Evolutionary conservation across 2,329 filamentous ascomycete species (phyloP).

Genomic region (Ceratocystis destructans): DNA sequence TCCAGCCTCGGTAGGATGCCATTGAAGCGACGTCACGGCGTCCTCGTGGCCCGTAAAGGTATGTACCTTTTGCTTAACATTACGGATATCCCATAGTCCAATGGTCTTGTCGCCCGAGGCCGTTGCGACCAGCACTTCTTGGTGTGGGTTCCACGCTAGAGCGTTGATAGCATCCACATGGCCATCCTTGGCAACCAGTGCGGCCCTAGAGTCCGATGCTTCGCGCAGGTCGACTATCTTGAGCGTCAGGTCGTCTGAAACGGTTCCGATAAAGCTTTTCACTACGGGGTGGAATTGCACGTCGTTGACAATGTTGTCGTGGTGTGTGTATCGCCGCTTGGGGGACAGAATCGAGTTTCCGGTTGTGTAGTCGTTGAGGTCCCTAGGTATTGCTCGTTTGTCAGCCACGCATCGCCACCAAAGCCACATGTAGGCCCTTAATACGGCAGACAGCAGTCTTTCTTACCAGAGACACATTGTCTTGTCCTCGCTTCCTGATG

Average conservation of each 20-base stretch:
- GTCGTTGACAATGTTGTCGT: conserved; percentile 86
- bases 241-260: conserved; percentile 87
- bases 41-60: conserved; percentile 78
- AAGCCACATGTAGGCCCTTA: no score
- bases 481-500: conserved; percentile 80
- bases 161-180: conserved; percentile 91
- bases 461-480: conserved; percentile 76
- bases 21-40: conserved; percentile 79
- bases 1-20: conserved; percentile 83
- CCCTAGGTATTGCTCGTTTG: conserved; percentile 36
- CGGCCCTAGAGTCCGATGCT: conserved; percentile 49
- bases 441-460: neutral
- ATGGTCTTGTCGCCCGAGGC: conserved; percentile 93
- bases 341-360: conserved; percentile 58
- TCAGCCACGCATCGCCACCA: conserved; percentile 18
- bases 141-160: conserved; percentile 83
- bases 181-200: conserved; percentile 55
- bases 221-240: conserved; percentile 81
- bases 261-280: conserved; percentile 73
- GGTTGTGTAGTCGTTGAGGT: conserved; percentile 61
- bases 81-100: conserved; percentile 87
- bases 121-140: conserved; percentile 81
- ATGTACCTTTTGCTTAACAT: conserved; percentile 80
- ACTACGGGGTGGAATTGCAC: conserved; percentile 89
- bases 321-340: conserved; percentile 66